Base-by-base conservation (phyloP, 345 rosid species). In the Boechera stricta region DNA sequence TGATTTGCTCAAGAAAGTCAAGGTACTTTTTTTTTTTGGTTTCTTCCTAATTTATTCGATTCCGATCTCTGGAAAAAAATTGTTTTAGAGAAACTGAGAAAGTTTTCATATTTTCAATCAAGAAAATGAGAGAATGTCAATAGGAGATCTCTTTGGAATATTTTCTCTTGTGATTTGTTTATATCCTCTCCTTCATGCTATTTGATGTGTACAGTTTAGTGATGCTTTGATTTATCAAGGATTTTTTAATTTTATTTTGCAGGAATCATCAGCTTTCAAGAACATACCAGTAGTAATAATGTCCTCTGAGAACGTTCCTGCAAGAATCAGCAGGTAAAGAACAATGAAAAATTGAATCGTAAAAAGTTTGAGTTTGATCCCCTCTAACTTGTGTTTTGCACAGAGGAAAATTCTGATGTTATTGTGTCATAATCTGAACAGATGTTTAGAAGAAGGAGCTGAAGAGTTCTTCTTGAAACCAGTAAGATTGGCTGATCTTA, bases 361-460 rank as follows among this genome's bases (percentile, higher is more conserved):
- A 21, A 3, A 5, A 5, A 29, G 44, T 51, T 53, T 53, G 77
- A 48, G 68, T 72, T 68, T 55, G 6, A 33, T 33, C 18, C 11
- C 1, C 7, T 59, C 58, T 10, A 26, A n/a, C 28, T 24, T 47
- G 26, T 35, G 42, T 31, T 61, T 57, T 59, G 13, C 6, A 12
- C 13, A 15, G 4, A 39, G 24, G 32, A 5, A 60, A 39, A 7
- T 5, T 45, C 54, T 66, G 9, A 39, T 52, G 26, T 38, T 52
- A 1, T 7, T 67, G 64, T 32, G 61, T 58, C 10, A 1, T 26
- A 9, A 66, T 60, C 26, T 54, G 53, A 48, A 32, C 84, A 91
- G 95, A 67, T 93, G 97, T 66, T 84, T 91, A 29, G 90, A 90
- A 86, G 91, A 90, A 83, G 98, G 98, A 74, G 98, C 98, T 15